Evolutionary conservation across 2,329 filamentous ascomycete genomes (phyloP).

Genomic region (Phyllosticta paracitricarpa): DNA sequence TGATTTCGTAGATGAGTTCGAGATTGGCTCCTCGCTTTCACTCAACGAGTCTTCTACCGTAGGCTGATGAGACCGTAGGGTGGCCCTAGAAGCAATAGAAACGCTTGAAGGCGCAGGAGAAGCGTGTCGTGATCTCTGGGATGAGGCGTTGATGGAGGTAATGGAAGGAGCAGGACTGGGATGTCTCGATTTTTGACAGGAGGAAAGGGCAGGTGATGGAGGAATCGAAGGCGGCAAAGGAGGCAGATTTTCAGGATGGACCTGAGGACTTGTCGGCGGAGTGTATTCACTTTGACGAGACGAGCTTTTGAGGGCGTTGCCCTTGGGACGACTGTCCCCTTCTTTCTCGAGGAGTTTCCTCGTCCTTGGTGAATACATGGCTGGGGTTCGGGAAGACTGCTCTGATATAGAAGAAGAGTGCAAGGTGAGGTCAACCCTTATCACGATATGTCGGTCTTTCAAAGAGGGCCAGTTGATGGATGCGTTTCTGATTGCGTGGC

Average conservation of each 20-base stretch:
- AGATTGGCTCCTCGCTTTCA: not conserved
- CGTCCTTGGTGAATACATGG: slow-evolving; percentile 8
- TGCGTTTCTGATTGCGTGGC: slow-evolving; percentile 28
- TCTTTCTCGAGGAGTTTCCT: slow-evolving; percentile 5
- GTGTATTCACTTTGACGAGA: slow-evolving; percentile 7
- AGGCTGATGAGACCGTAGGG: not conserved
- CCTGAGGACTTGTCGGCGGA: slow-evolving; percentile 5
- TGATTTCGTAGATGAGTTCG: not conserved
- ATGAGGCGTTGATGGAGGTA: not conserved
- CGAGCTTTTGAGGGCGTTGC: slow-evolving; percentile 4
- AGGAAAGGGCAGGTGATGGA: slow-evolving; percentile 3
- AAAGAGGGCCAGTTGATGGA: not conserved
- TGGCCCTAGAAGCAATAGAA: slow-evolving; percentile 1
- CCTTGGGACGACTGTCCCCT: slow-evolving; percentile 6
- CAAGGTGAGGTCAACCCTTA: slow-evolving; percentile 9
- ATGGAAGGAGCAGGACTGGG: slow-evolving; percentile 5
- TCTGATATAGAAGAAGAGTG: slow-evolving; percentile 4
- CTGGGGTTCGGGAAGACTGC: not conserved
- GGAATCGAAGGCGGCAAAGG: slow-evolving; percentile 2
- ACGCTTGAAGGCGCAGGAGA: not conserved
- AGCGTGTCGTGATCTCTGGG: not conserved
- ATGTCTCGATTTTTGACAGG: slow-evolving; percentile 1
- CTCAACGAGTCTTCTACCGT: slow-evolving; percentile 9
- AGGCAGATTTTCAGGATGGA: slow-evolving; percentile 7
- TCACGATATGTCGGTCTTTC: not conserved